Evolutionary conservation across 2,329 filamentous ascomycete genomes (phyloP), one percentile per base, ranked within the genome.

Genomic region (Microdochium nivale): DNA sequence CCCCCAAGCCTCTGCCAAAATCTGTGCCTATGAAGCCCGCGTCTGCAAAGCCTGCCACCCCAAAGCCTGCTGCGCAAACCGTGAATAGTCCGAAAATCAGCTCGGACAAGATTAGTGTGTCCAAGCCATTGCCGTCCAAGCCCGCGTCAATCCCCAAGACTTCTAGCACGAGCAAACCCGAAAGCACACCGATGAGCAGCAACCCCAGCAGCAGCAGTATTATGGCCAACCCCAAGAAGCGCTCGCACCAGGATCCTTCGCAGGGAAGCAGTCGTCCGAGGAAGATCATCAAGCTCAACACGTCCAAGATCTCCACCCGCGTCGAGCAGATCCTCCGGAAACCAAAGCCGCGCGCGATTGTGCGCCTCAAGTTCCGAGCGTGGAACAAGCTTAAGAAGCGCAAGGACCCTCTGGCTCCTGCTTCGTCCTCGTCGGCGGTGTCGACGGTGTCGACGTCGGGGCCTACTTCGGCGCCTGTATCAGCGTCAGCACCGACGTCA

Each of bases 241-340:
- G 64, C 3, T 52, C 59, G 4, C 65, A 62, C 25, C 60, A 60
- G 4, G 64, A 66, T 43, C 58, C 56, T 5, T 30, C 27, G 27
- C 40, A 21, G 25, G 62, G 63, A 19, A 56, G 59, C 7, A 51
- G 54, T 10, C 58, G 63, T 11, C 63, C 63, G 16, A 61, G 58
- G 5, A 67, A 67, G 56, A 58, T 67, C 7, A 53, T 67, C n/a
- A 66, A 64, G 51, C 58, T 67, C 11, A 53, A 64, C 21, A 65
- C 62, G 5, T 62, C 60, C 35, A 56, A 43, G 9, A 59, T 67
- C 11, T 56, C 59, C 1, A 49, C 52, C 23, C 56, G 54, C 21
- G 53, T 54, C n/a, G 52, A 65, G 23, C 53, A 58, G 25, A 59
- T 55, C 23, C 50, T 59, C 32, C 50, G 21, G 13, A 50, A 49